Conservation (phyloP, 1,139 yeast genomes). For the Sugiyamaella japonica region DNA sequence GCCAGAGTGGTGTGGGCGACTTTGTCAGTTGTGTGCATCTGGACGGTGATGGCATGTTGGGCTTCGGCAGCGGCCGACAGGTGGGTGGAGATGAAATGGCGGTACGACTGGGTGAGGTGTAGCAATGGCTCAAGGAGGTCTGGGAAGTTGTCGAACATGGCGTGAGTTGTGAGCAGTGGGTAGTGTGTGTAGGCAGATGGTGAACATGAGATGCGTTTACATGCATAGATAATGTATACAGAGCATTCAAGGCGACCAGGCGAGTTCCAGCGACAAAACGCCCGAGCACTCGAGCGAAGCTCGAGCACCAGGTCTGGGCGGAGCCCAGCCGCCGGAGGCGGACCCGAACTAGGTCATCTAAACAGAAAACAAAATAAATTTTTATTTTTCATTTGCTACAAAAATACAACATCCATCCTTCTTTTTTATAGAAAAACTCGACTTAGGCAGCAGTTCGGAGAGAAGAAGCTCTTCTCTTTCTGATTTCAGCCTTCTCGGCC, state of each 20-base stretch:
- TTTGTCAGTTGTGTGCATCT: constrained; percentile 12
- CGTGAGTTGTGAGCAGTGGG: too few species aligned
- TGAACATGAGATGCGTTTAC: too few species aligned
- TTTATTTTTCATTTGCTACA: constrained; percentile 13
- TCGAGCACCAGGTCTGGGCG: too few species aligned
- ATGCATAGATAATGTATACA: too few species aligned
- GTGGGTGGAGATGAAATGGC: constrained; percentile 8
- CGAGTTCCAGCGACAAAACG: too few species aligned
- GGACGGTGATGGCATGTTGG: constrained; percentile 9
- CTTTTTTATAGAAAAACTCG: constrained; percentile 7
- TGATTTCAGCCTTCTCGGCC: constrained; percentile 97
- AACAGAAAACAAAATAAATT: constrained; percentile 4
- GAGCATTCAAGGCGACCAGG: too few species aligned
- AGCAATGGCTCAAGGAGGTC: too few species aligned
- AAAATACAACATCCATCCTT: neutral
- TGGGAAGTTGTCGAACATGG: too few species aligned
- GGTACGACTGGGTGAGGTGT: constrained; percentile 1
- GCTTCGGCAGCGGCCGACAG: constrained; percentile 1
- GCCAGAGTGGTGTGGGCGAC: constrained; percentile 4
- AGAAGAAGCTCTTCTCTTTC: constrained; percentile 99
- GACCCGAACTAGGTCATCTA: neutral
- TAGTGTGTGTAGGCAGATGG: too few species aligned
- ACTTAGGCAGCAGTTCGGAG: constrained; percentile 40
- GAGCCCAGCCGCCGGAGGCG: too few species aligned
- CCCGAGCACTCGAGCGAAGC: too few species aligned